Percentiles rank a stretch among this genome's conserved stretches.
phyloP scores from a whole-genome alignment of 805 yeast species.

The Candida ulmi region DNA sequence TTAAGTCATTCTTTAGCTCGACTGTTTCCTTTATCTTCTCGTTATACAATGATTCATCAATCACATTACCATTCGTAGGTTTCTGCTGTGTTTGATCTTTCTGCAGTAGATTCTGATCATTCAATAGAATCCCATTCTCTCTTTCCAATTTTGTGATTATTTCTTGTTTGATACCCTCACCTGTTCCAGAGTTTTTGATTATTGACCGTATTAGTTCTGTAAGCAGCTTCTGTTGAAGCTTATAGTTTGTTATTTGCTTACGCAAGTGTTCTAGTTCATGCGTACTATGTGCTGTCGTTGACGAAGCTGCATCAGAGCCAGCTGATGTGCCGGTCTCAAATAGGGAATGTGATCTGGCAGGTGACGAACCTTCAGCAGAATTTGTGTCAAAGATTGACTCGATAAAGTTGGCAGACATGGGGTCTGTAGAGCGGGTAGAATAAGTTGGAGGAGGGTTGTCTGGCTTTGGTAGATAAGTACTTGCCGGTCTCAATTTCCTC shows the following conservation, averaged over 20 bases:
- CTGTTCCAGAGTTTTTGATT: conserved; percentile 14
- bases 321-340: conserved; percentile 12
- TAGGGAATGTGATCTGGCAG: conserved; percentile 15
- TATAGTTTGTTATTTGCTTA: conserved; percentile 36
- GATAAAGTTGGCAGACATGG: conserved; percentile 14
- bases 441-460: neutral
- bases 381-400: conserved; percentile 18
- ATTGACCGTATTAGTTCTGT: conserved; percentile 24
- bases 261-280: conserved; percentile 33
- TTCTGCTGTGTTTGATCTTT: conserved; percentile 9
- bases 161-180: conserved; percentile 17
- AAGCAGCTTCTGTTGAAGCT: conserved; percentile 28
- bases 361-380: conserved; percentile 3
- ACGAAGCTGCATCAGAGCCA: conserved; percentile 6
- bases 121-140: conserved; percentile 15
- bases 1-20: conserved; percentile 23
- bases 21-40: conserved; percentile 20
- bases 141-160: conserved; percentile 16
- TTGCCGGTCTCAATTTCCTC: conserved; percentile 24
- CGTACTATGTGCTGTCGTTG: conserved; percentile 9
- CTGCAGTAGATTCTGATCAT: conserved; percentile 15
- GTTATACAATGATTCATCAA: conserved; percentile 7
- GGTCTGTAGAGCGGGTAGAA: neutral
- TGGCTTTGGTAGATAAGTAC: conserved; percentile 9
- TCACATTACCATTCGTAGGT: neutral